Evolutionary conservation across 306 rosid species (phyloP), one percentile per base, ranked within the genome.

Genomic region (Trifolium pratense): DNA sequence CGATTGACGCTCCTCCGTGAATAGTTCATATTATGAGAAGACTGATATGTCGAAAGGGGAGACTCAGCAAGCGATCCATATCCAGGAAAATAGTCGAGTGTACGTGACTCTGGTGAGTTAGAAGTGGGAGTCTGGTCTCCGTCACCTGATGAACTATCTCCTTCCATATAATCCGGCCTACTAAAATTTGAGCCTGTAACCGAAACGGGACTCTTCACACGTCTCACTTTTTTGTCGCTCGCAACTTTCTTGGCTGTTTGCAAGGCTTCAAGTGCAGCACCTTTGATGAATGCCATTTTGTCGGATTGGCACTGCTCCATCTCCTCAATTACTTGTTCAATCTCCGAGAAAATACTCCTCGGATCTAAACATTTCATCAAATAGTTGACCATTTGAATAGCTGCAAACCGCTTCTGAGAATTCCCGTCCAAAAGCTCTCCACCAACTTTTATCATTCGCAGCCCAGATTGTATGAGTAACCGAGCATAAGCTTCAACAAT

Each of bases 401-500:
- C 87, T 8, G 80, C 79, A 68, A 94, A 60, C 5, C 88, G 84
- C 74, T 89, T 94, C 80, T 89, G 96, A 51, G 97, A 89, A 86
- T 87, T 89, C 39, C 86, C 91, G 62, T 89, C 98, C 45, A 37
- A 53, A 70, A 82, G 25, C 60, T 84, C 92, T 58, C 82, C 69
- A 14, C 86, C 92, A n/a, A 80, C 65, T 36, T 83, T 81, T 64
- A 94, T 59, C 67, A 94, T 89, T 9, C 46, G 66, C 49, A 91
- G 62, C 59, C 96, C 98, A 9, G 89, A 82, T 60, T 86, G 90
- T 36, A 89, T 80, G 61, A 91, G 78, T 79, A 91, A 61, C 76
- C 97, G 83, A 49, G 98, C 98, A 80, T 91, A 91, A 15, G 96
- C 97, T 78, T 94, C 98, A 23, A 94, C 94, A 63, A 85, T 82